Conservation (phyloP, 768 basidiomycete species). For the Chlorophyllum brunneum region DNA sequence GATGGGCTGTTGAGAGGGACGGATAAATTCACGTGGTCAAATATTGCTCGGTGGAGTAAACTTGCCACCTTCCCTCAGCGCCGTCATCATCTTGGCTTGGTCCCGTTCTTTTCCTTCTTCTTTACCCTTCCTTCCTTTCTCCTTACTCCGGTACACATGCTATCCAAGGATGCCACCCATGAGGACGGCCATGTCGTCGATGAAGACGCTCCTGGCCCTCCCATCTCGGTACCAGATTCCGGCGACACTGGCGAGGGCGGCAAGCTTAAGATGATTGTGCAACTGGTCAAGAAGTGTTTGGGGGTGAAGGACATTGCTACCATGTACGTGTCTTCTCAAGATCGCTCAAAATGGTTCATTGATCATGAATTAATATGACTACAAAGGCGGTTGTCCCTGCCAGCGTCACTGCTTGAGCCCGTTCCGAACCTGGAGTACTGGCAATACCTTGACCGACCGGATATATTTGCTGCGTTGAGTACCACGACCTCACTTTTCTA, state of each 20-base stretch:
- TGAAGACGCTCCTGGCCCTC: conserved; percentile 49
- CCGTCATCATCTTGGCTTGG: neutral
- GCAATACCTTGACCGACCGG: conserved; percentile 89
- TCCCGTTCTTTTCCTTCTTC: neutral
- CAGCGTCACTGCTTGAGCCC: conserved; percentile 90
- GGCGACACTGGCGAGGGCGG: conserved; percentile 80
- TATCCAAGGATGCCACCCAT: neutral
- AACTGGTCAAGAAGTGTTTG: conserved; percentile 85
- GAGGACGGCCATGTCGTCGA: conserved; percentile 18
- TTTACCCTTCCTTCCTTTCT: neutral
- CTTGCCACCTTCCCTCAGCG: too few relatives aligned
- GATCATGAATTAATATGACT: neutral
- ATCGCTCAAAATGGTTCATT: neutral
- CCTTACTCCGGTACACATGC: neutral
- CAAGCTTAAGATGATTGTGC: conserved; percentile 91
- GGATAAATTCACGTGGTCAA: too few relatives aligned
- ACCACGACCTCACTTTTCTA: neutral
- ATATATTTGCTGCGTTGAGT: conserved; percentile 87
- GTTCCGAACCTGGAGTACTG: conserved; percentile 96
- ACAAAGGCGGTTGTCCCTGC: conserved; percentile 82
- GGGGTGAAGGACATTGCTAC: conserved; percentile 95
- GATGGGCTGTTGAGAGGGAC: too few relatives aligned
- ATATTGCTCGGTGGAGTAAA: too few relatives aligned
- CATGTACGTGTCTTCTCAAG: conserved; percentile 54
- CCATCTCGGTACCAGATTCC: conserved; percentile 67